phyloP scores from a whole-genome alignment of 2,329 filamentous ascomycete genomes.

The Xylaria sp. region DNA sequence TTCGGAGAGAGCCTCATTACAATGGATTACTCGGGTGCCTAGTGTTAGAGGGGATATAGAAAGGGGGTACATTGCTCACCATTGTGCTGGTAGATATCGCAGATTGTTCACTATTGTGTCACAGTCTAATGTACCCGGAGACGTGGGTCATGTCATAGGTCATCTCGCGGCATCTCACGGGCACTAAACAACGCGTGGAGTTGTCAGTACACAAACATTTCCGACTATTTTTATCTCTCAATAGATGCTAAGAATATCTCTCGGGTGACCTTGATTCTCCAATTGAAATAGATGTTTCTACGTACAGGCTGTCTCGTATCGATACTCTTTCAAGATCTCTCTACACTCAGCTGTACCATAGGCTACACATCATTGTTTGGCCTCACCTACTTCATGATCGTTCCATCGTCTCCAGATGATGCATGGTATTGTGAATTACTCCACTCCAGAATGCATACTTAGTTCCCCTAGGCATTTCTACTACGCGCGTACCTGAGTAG shows the following conservation, averaged over 20 bases:
- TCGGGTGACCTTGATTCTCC: neutral
- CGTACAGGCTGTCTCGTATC: too few species aligned
- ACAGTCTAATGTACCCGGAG: neutral
- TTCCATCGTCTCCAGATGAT: neutral
- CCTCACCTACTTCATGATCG: neutral
- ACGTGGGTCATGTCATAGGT: slow-evolving; percentile 9
- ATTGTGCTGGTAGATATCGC: neutral
- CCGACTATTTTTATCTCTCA: neutral
- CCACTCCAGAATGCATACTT: neutral
- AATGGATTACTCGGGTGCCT: neutral
- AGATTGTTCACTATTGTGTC: slow-evolving; percentile 6
- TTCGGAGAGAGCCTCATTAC: neutral
- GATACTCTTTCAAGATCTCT: neutral
- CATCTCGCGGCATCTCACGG: too few species aligned
- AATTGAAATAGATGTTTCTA: too few species aligned
- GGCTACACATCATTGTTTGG: too few species aligned
- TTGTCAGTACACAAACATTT: neutral
- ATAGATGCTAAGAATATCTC: neutral
- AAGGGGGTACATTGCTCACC: neutral
- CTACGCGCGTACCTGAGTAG: neutral
- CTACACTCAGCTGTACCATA: neutral
- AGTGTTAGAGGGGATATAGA: neutral
- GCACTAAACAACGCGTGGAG: neutral
- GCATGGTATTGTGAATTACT: neutral
- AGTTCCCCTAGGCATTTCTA: neutral